Base-by-base conservation (phyloP, 1,284 basidiomycete genomes). In the Apiotrichum sp. region DNA sequence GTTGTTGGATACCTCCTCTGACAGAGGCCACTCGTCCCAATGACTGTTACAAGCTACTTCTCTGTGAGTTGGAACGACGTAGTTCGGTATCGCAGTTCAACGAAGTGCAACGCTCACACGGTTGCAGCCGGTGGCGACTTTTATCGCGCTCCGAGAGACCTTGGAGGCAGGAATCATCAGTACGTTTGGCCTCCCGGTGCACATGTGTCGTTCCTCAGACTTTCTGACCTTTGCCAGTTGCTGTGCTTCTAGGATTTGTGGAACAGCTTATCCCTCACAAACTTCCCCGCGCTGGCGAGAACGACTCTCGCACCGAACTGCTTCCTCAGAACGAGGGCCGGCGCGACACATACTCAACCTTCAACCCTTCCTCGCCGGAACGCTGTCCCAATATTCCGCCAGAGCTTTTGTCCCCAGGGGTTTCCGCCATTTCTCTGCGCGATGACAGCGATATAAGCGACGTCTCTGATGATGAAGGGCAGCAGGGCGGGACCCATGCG, bases 161-260 rank as follows among this genome's bases (percentile, higher is more conserved):
- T 81, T 95, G 62, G 90, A 95, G 78, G 88, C 89, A 7, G 85
- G 84, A 51, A 87, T 93, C 77, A 89, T 93, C 80, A 78, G 93
- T 76, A 43, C 46, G 69, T 64, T 14, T 14, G 4, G 4, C 47
- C n/a, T 6, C 11, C 16, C n/a, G 1, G 22, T 22, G 22, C 22
- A 22, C 22, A 22, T 22, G 22, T 22, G 22, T 22, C 13, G 29
- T 29, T 38, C 10, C 3, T 1, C 4, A 14, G 10, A 11, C 4
- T 7, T n/a, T 8, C 56, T 45, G n/a, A 52, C 55, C 2, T 29
- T 33, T 4, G 7, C 2, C 47, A 72, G 70, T 72, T 55, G 88
- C 89, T 8, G 88, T 92, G 59, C 82, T 95, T 51, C 84, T 93
- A 42, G 84, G 87, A 62, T 84, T 93, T 62, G 85, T 88, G 48